phyloP scores from a whole-genome alignment of 163 green algal species.

The Prototheca wickerhamii region DNA sequence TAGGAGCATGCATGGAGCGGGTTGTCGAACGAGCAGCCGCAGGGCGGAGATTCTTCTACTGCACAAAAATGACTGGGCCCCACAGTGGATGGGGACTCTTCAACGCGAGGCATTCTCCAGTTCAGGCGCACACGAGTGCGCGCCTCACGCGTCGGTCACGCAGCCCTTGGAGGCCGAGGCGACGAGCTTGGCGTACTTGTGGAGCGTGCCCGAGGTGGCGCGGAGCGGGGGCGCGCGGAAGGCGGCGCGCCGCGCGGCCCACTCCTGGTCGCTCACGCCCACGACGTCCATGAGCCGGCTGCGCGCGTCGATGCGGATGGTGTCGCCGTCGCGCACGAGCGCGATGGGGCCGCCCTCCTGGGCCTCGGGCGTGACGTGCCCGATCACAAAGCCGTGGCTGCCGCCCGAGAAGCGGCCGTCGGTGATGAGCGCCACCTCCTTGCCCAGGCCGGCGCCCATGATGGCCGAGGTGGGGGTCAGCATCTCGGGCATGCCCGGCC shows the following conservation, averaged over 20 bases:
- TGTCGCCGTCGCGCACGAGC: conserved; percentile 87
- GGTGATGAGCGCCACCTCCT: conserved; percentile 92
- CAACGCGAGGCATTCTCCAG: neutral
- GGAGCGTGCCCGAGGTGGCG: conserved; percentile 78
- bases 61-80: no score
- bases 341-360: conserved; percentile 92
- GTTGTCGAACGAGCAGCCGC: no score
- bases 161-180: conserved; percentile 74
- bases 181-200: conserved; percentile 98
- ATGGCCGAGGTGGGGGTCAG: conserved; percentile 92
- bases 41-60: no score
- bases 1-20: no score
- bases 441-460: conserved; percentile 94
- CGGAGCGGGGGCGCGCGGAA: conserved; percentile 79
- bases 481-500: conserved; percentile 99
- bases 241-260: conserved; percentile 44
- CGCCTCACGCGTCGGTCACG: conserved; percentile 77
- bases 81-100: neutral
- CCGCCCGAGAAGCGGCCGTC: conserved; percentile 82
- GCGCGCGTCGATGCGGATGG: conserved; percentile 83
- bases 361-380: conserved; percentile 93
- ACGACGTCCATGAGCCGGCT: conserved; percentile 70
- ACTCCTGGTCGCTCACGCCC: conserved; percentile 64
- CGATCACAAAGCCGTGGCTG: conserved; percentile 97
- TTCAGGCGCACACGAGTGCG: neutral